These are phyloP conservation scores for Amauroascus verrucosus DNA, from an alignment of 2,329 filamentous ascomycete species.

Conservation along the genomic window DNA sequence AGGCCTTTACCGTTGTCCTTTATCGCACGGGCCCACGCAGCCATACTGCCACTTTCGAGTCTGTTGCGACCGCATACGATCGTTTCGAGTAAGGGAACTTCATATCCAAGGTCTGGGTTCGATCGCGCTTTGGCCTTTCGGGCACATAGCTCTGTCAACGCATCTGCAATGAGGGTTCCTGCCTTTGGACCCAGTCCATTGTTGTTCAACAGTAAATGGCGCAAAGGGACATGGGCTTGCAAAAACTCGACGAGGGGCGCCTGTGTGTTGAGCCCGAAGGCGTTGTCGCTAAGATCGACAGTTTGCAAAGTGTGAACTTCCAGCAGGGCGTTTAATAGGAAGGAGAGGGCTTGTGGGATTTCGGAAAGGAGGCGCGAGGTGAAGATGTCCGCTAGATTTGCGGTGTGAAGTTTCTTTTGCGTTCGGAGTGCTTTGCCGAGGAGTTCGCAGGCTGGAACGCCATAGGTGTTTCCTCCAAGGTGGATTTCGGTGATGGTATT, in stretches of 20 bases:
- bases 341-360: constrained; percentile 80
- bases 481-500: constrained; percentile 71
- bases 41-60: constrained; percentile 92
- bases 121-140: constrained; percentile 65
- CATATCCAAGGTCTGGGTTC: constrained; percentile 53
- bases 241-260: constrained; percentile 89
- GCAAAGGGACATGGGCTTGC: constrained; percentile 74
- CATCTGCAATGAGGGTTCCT: constrained; percentile 78
- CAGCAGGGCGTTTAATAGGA: constrained; percentile 74
- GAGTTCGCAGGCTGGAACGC: constrained; percentile 74
- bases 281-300: constrained; percentile 94
- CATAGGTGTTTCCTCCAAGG: constrained; percentile 83
- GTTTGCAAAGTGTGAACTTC: constrained; percentile 79
- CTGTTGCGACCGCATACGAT: constrained; percentile 93
- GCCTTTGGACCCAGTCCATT: constrained; percentile 91
- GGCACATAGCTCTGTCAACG: constrained; percentile 68
- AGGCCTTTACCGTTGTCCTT: constrained; percentile 67
- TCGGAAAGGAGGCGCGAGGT: constrained; percentile 86
- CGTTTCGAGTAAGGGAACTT: constrained; percentile 81
- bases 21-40: constrained; percentile 82
- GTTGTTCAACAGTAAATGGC: constrained; percentile 94
- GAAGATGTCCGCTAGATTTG: constrained; percentile 95
- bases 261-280: constrained; percentile 90
- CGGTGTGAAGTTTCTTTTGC: constrained; percentile 70
- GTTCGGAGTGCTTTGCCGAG: constrained; percentile 73